Evolutionary conservation across 2,329 filamentous ascomycete genomes (phyloP).

Genomic region (Seiridium cupressi): DNA sequence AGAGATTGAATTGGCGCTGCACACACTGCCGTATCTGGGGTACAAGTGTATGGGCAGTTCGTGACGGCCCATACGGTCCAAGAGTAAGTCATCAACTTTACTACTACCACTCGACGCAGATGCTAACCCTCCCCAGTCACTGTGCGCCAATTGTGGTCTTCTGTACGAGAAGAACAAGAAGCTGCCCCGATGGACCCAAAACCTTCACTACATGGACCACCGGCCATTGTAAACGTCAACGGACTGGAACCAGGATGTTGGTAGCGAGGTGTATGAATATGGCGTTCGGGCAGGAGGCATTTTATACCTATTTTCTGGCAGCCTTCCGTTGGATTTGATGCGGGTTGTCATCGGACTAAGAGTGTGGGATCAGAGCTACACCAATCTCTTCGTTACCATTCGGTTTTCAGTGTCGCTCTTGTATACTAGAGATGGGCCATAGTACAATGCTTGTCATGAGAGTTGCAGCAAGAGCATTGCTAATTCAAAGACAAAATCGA

Average conservation of each 20-base stretch:
- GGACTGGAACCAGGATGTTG: background rate
- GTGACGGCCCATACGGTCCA: slow-evolving; percentile 83
- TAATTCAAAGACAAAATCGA: too few relatives aligned
- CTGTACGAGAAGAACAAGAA: slow-evolving; percentile 84
- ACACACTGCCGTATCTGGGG: slow-evolving; percentile 86
- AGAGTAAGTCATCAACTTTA: slow-evolving; percentile 58
- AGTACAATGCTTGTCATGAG: too few relatives aligned
- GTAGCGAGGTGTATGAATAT: slow-evolving; percentile 9
- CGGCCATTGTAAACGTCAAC: slow-evolving; percentile 18
- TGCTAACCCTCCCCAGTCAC: slow-evolving; percentile 50
- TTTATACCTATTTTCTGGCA: slow-evolving; percentile 3
- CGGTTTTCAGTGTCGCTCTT: too few relatives aligned
- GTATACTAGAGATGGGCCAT: too few relatives aligned
- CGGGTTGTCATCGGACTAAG: background rate
- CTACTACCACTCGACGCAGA: background rate
- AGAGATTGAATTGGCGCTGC: slow-evolving; percentile 84
- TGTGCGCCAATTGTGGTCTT: slow-evolving; percentile 92
- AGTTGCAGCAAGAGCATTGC: too few relatives aligned
- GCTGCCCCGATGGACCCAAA: slow-evolving; percentile 74
- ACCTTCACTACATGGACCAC: slow-evolving; percentile 53
- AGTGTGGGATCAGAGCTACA: background rate
- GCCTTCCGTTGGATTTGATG: background rate
- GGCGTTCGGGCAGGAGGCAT: slow-evolving; percentile 8
- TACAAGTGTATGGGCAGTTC: slow-evolving; percentile 88
- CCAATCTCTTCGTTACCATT: too few relatives aligned